Evolutionary conservation across 176 grass and related monocot genomes (phyloP), one percentile per base, ranked within the genome.

Genomic region (Rhynchospora tenuis): DNA sequence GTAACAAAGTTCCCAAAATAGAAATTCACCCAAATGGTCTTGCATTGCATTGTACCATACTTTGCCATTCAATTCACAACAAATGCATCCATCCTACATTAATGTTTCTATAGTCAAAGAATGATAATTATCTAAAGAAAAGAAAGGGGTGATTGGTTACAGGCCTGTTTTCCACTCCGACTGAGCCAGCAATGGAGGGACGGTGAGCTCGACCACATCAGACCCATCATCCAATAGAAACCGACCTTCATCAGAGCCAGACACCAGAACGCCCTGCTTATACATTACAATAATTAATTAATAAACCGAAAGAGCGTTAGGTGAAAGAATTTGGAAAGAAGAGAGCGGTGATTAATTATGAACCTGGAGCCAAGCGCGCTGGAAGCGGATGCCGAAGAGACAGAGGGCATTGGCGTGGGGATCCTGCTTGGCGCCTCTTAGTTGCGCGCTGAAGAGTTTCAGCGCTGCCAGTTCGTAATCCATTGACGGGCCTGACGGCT

Each of bases 361-460:
- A 45, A n/a, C 95, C 89, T 94, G 95, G 28, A 98, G 43, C 95
- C 95, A 98, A 84, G 84, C 89, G 87, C 95, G 92, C 87, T 98
- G 95, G 87, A 93, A 98, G 78, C 78, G 90, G 78, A 91, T 81
- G 81, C 89, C 87, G 69, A 86, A 93, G 84, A 98, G 90, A 70
- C 81, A 89, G 80, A 86, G 77, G 46, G 87, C 64, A 4, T 69
- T 0, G 1, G 89, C 64, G 5, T 69, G 0, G 2, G 90, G 31
- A 0, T 85, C 75, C 57, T 64, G 59, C 54, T 15, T 75, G 9
- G 87, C 81, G 12, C 27, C 56, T 19, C 61, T 73, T 1, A 94
- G 92, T 63, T 98, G 85, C 55, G 79, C 84, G 48, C 47, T 79
- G 81, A 98, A 98, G 11, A 98, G 63, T 86, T 98, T 98, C 84